These are phyloP conservation scores for Mrakia blollopis DNA, from an alignment of 768 basidiomycete species.

Conservation along the genomic window DNA sequence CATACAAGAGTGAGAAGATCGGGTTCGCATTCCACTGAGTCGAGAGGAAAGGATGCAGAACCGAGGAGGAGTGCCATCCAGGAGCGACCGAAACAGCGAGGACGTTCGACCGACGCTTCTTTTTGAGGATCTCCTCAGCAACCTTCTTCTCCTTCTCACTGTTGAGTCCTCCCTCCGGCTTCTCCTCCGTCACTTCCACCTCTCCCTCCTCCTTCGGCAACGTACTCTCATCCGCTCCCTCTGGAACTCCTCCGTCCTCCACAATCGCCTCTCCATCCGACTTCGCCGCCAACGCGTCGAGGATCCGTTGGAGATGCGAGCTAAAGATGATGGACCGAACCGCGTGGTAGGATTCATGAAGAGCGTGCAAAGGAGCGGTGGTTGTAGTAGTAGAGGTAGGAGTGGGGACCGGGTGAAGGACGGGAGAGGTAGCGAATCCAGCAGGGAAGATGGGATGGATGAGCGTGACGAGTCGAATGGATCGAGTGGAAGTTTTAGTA, in stretches of 20 bases:
- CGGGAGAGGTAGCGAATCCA: conserved; percentile 26
- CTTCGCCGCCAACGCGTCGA: conserved; percentile 28
- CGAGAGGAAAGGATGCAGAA: not conserved
- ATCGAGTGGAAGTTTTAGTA: conserved; percentile 6
- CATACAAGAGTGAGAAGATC: not conserved
- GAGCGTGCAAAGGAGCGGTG: not conserved
- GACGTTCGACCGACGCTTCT: conserved; percentile 21
- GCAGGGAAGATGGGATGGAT: conserved; percentile 32
- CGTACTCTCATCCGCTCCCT: not conserved
- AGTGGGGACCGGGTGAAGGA: conserved; percentile 12
- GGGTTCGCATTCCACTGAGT: not conserved
- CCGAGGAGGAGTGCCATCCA: conserved; percentile 8
- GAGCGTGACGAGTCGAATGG: conserved; percentile 29
- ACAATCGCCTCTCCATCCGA: not conserved
- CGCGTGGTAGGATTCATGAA: conserved; percentile 20
- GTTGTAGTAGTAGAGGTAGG: not conserved
- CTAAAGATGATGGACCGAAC: conserved; percentile 29
- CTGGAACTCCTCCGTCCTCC: not conserved
- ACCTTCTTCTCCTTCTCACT: conserved; percentile 2
- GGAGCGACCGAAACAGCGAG: conserved; percentile 24
- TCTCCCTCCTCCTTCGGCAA: not conserved
- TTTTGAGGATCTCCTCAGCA: not conserved
- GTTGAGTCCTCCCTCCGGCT: not conserved
- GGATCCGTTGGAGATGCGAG: conserved; percentile 32
- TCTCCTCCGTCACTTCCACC: not conserved